These are phyloP conservation scores for Colletotrichum spinosum DNA, from an alignment of 2,329 filamentous ascomycete genomes.

Conservation along the genomic window DNA sequence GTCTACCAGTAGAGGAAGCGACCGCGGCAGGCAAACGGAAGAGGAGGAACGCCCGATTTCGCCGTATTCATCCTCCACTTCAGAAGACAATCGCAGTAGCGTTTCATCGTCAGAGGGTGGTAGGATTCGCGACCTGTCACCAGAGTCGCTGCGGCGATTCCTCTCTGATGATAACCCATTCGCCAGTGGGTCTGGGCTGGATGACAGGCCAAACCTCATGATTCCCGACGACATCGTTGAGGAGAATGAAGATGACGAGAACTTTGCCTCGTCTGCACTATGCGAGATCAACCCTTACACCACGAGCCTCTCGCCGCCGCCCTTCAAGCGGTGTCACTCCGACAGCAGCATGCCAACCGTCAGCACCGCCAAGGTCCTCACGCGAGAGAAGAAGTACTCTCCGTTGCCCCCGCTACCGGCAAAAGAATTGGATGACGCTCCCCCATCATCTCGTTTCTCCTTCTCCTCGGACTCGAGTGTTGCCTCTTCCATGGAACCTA, in stretches of 20 bases:
- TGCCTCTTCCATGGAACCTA: constrained; percentile 51
- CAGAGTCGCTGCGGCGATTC: constrained; percentile 65
- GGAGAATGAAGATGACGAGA: constrained; percentile 64
- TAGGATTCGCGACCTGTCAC: constrained; percentile 65
- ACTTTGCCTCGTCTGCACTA: constrained; percentile 67
- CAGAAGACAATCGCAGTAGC: constrained; percentile 46
- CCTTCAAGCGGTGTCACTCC: constrained; percentile 55
- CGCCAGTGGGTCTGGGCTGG: constrained; percentile 31
- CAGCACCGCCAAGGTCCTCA: constrained; percentile 42
- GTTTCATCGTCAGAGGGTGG: constrained; percentile 54
- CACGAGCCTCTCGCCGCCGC: constrained; percentile 65
- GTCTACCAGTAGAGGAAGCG: constrained; percentile 46
- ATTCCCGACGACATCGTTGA: constrained; percentile 51
- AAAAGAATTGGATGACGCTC: constrained; percentile 9
- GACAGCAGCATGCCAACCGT: constrained; percentile 43
- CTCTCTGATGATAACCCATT: constrained; percentile 58
- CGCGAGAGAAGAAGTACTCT: constrained; percentile 39
- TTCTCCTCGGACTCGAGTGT: constrained; percentile 47
- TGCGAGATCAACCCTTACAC: constrained; percentile 58
- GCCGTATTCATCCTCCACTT: constrained; percentile 41
- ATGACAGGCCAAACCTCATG: constrained; percentile 46
- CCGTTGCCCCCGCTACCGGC: constrained; percentile 26
- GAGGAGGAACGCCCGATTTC: constrained; percentile 41
- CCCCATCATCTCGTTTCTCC: constrained; percentile 44
- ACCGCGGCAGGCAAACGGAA: constrained; percentile 48